Conservation (phyloP, 2,329 filamentous ascomycete species). For the Paecilomyces dactylethromorphus region DNA sequence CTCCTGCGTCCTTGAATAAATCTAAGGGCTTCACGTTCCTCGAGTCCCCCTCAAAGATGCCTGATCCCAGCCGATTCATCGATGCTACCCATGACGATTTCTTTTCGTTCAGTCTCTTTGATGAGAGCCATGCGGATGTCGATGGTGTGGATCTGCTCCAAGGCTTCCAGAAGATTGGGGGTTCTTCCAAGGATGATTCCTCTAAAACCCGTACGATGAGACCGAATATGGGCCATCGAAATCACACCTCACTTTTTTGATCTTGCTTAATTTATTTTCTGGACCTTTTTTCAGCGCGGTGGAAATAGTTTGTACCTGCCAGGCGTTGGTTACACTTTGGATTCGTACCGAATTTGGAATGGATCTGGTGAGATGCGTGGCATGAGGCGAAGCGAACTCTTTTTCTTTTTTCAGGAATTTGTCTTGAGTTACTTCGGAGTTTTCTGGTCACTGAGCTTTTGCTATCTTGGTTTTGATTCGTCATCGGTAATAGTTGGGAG, state of each 20-base stretch:
- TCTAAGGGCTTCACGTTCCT: conserved; percentile 26
- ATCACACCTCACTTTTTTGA: conserved; percentile 29
- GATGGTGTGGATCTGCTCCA: conserved; percentile 41
- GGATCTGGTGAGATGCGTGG: background rate
- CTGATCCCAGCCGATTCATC: conserved; percentile 23
- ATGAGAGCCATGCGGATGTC: conserved; percentile 36
- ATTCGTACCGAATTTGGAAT: background rate
- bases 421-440: background rate
- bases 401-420: background rate
- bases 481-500: background rate
- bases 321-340: background rate
- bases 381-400: background rate
- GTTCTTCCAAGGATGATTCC: conserved; percentile 26
- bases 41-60: conserved; percentile 34
- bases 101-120: conserved; percentile 43
- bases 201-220: conserved; percentile 21
- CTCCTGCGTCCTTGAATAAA: conserved; percentile 28
- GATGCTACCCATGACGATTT: conserved; percentile 38
- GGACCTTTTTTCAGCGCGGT: background rate
- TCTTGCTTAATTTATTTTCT: background rate
- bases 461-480: background rate
- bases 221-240: conserved; percentile 24
- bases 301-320: background rate
- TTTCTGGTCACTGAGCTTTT: background rate
- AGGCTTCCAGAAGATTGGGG: conserved; percentile 43